Percentiles rank a stretch among this genome's conserved stretches.
Conservation (phyloP, 1,284 basidiomycete genomes). For the Rhodotorula sp. region DNA sequence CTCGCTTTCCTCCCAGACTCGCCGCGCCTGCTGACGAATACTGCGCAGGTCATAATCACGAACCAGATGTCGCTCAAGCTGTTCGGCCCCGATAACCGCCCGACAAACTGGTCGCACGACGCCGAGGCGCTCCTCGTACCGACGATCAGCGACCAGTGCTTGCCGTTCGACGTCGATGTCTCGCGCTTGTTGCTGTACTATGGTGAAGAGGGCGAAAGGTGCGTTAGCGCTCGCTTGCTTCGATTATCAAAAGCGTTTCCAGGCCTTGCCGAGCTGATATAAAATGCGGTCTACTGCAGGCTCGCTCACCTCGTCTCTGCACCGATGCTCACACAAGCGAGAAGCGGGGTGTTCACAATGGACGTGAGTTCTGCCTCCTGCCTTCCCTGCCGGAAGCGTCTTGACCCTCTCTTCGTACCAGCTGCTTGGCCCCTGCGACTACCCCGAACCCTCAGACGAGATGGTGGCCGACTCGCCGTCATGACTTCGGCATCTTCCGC, state of each 20-base stretch:
- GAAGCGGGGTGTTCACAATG: conserved; percentile 24
- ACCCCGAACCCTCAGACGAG: background rate
- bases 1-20: background rate
- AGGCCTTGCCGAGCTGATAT: background rate
- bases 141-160: conserved; percentile 22
- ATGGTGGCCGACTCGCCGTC: background rate
- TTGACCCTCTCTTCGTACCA: background rate
- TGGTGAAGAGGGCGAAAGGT: conserved; percentile 31
- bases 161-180: conserved; percentile 2
- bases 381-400: background rate
- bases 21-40: no score
- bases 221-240: background rate
- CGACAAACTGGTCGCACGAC: conserved; percentile 20
- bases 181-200: conserved; percentile 30
- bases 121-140: conserved; percentile 36
- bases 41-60: conserved; percentile 22
- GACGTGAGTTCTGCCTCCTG: conserved; percentile 14
- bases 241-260: no score
- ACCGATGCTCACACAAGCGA: background rate
- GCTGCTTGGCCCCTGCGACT: conserved; percentile 22
- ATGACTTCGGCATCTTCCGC: background rate
- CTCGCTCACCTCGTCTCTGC: conserved; percentile 16
- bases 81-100: conserved; percentile 26
- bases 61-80: conserved; percentile 31
- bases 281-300: background rate